phyloP scores from a whole-genome alignment of 805 yeast genomes.

The Yarrowia porcina region DNA sequence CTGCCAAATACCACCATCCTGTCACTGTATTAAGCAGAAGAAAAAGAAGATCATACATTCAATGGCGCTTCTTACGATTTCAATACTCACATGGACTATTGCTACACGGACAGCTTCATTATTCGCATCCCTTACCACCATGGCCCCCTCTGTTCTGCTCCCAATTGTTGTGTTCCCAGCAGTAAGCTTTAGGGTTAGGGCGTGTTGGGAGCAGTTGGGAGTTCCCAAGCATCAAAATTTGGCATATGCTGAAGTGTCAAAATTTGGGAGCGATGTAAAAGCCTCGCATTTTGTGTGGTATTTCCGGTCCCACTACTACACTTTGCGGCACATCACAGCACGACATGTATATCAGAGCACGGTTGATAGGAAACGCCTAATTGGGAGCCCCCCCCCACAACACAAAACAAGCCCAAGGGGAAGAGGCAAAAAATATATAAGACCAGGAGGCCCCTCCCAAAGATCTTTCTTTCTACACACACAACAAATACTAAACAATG shows the following conservation, averaged over 20 bases:
- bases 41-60: too few species aligned
- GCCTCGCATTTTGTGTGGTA: slow-evolving; percentile 10
- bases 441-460: neutral
- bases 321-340: slow-evolving; percentile 15
- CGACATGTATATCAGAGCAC: slow-evolving; percentile 21
- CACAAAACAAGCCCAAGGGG: slow-evolving; percentile 12
- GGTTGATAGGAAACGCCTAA: slow-evolving; percentile 20
- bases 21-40: too few species aligned
- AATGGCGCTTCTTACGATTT: too few species aligned
- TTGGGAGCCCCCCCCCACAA: slow-evolving; percentile 15
- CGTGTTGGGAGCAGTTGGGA: neutral
- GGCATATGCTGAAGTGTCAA: slow-evolving; percentile 12
- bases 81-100: too few species aligned
- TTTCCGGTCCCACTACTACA: neutral
- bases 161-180: too few species aligned
- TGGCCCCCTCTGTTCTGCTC: too few species aligned
- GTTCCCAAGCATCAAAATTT: neutral
- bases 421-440: slow-evolving; percentile 18
- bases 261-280: slow-evolving; percentile 21
- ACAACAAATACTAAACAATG: slow-evolving; percentile 48
- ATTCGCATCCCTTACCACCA: too few species aligned
- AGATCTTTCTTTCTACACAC: neutral
- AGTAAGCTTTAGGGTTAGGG: neutral
- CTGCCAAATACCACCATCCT: too few species aligned
- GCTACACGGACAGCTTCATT: too few species aligned